Evolutionary conservation across 1,284 basidiomycete species (phyloP), one percentile per base, ranked within the genome.

Genomic region (Cryptococcus deneoformans): DNA sequence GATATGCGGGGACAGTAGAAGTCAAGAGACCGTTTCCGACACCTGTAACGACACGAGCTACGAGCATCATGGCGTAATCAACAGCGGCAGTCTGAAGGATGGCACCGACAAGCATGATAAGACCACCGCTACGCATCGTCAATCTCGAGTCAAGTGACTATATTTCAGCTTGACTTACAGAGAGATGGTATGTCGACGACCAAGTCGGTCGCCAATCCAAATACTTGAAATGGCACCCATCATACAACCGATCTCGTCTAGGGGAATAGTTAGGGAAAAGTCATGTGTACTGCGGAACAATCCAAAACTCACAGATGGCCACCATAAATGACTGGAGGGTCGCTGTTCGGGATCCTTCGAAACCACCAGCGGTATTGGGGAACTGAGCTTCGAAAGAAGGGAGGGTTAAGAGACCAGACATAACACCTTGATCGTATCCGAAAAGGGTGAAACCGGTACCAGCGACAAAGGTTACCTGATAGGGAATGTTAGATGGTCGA

Each of bases 101-200:
- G 9, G 78, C 70, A n/a, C 78, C 78, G n/a, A 76, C 62, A 43
- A 76, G 72, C 76, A 80, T 79, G 58, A 77, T 71, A 34, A 64
- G 20, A 8, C 68, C 70, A 24, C 68, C 72, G 10, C 65, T 63
- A 49, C 29, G 10, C 29, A 16, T 16, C 16, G 16, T 52, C 34
- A 48, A 46, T 24, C 38, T 45, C 47, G 11, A 35, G 20, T 20
- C 20, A 11, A 11, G 50, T 36, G 9, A 45, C 12, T 9, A 47
- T 39, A 37, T 52, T 12, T 0, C 11, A 11, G 36, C 12, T 3
- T 12, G 10, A 50, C 61, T 57, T 42, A 65, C 64, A 63, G 44
- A n/a, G 61, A 47, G 43, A 69, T 68, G 5, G 65, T 66, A 44
- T 63, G 63, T 16, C 62, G 51, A 38, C 77, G 67, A 14, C 78